phyloP scores from a whole-genome alignment of 306 rosid genomes.

The Trichosanthes cucumerina region DNA sequence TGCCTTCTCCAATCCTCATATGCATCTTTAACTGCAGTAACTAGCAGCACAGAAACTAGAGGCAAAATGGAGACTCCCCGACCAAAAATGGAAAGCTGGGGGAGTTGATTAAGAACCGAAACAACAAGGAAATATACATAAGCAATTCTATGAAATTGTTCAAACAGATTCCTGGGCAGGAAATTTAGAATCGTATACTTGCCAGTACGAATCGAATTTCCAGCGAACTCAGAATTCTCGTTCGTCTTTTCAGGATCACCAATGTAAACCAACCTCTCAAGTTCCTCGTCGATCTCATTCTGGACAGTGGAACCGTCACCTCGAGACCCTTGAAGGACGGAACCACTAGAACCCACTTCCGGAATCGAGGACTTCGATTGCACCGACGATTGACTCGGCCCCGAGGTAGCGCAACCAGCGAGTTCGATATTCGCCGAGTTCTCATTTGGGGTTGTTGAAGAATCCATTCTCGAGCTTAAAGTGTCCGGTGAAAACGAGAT shows the following conservation, averaged over 20 bases:
- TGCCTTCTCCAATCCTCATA: slow-evolving; percentile 81
- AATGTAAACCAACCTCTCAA: slow-evolving; percentile 52
- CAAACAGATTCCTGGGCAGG: slow-evolving; percentile 73
- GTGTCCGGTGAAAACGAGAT: not conserved
- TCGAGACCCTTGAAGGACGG: slow-evolving; percentile 48
- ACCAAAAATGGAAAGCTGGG: slow-evolving; percentile 83
- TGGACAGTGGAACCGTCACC: slow-evolving; percentile 58
- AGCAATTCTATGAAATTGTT: slow-evolving; percentile 90
- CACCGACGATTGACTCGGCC: slow-evolving; percentile 30
- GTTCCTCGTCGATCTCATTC: slow-evolving; percentile 71
- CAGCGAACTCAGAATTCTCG: slow-evolving; percentile 44
- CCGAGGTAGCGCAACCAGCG: slow-evolving; percentile 29
- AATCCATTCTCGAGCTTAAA: slow-evolving; percentile 29
- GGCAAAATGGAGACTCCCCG: slow-evolving; percentile 71
- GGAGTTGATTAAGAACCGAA: slow-evolving; percentile 79
- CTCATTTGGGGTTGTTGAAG: slow-evolving; percentile 21
- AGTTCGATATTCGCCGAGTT: slow-evolving; percentile 29
- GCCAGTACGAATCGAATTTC: slow-evolving; percentile 47
- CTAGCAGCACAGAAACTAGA: slow-evolving; percentile 60
- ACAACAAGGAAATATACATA: slow-evolving; percentile 69
- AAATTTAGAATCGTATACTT: slow-evolving; percentile 63
- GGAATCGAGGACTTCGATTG: slow-evolving; percentile 31
- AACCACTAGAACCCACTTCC: slow-evolving; percentile 42
- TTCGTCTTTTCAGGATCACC: slow-evolving; percentile 51
- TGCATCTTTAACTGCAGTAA: slow-evolving; percentile 80